These are phyloP conservation scores for Cotoneaster glaucophyllus DNA, from an alignment of 306 rosid species.

Conservation along the genomic window DNA sequence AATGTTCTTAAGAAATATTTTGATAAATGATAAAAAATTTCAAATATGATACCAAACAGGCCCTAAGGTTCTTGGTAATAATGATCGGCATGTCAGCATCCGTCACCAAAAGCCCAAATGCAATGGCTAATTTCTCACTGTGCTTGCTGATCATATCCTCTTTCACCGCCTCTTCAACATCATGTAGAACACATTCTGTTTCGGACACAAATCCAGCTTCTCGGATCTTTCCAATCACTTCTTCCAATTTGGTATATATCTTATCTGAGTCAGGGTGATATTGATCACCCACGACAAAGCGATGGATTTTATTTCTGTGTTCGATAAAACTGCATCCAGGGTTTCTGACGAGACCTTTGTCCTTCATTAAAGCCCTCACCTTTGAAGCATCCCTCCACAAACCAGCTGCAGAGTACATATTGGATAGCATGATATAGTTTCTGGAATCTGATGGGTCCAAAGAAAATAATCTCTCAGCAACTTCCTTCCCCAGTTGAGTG, in stretches of 20 bases:
- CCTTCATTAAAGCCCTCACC: conserved; percentile 60
- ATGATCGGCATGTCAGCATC: conserved; percentile 32
- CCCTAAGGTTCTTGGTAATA: conserved; percentile 64
- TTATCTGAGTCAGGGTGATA: conserved; percentile 53
- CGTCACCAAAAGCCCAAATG: conserved; percentile 64
- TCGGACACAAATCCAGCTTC: conserved; percentile 53
- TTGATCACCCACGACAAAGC: conserved; percentile 53
- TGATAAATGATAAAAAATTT: too few relatives aligned
- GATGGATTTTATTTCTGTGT: conserved; percentile 44
- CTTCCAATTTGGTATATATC: conserved; percentile 55
- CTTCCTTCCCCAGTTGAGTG: conserved; percentile 57
- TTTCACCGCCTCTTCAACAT: conserved; percentile 62
- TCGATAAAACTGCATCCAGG: conserved; percentile 66
- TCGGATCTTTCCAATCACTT: conserved; percentile 39
- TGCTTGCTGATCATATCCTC: conserved; percentile 60
- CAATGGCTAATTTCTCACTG: conserved; percentile 79
- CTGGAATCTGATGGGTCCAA: conserved; percentile 57
- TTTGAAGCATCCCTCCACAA: conserved; percentile 64
- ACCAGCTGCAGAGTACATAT: conserved; percentile 59
- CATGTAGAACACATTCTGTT: conserved; percentile 56
- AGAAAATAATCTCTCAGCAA: conserved; percentile 49
- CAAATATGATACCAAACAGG: too few relatives aligned
- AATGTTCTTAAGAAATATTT: too few relatives aligned
- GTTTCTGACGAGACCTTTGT: conserved; percentile 35
- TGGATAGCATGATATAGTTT: conserved; percentile 66